These are phyloP conservation scores for Graphilbum fragrans DNA, from an alignment of 2,329 filamentous ascomycete genomes.

Conservation along the genomic window DNA sequence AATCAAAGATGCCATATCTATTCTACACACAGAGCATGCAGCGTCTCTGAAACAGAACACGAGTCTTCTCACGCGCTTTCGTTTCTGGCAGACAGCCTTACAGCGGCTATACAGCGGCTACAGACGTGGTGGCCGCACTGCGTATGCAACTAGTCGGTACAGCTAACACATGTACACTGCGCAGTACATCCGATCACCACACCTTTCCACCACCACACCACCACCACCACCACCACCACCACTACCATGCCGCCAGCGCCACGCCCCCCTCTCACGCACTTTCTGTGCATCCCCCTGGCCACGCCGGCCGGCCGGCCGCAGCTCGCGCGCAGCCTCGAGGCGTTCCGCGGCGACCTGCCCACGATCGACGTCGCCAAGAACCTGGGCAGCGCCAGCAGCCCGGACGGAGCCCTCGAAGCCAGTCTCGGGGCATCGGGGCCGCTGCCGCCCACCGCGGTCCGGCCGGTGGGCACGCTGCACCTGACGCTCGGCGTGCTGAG, in stretches of 20 bases:
- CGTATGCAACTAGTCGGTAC: no score
- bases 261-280: constrained; percentile 44
- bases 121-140: no score
- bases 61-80: no score
- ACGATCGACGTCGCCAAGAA: constrained; percentile 10
- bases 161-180: no score
- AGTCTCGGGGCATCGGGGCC: not conserved
- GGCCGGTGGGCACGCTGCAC: constrained; percentile 72
- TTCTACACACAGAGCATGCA: no score
- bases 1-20: no score
- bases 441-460: constrained; percentile 54
- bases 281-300: constrained; percentile 63
- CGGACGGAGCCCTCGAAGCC: not conserved
- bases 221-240: not conserved
- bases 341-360: constrained; percentile 49
- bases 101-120: no score
- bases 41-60: no score
- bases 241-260: not conserved
- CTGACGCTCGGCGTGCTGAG: constrained; percentile 81
- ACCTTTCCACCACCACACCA: not conserved
- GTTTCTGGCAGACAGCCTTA: no score
- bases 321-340: constrained; percentile 47
- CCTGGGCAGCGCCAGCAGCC: constrained; percentile 13
- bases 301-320: constrained; percentile 47
- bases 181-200: no score